These are phyloP conservation scores for Arabis alpina DNA, from an alignment of 345 rosid species.

Conservation along the genomic window DNA sequence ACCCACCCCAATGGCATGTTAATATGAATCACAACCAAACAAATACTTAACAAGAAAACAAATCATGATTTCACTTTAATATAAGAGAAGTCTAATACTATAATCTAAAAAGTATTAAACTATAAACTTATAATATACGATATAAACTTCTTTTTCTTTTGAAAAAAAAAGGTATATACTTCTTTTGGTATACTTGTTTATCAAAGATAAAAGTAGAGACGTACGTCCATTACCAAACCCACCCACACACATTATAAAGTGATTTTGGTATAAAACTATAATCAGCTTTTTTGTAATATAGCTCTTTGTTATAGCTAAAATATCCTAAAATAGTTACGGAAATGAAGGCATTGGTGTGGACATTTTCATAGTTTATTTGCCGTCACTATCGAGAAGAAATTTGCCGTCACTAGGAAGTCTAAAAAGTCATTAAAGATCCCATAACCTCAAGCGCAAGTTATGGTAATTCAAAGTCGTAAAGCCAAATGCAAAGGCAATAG, in stretches of 20 bases:
- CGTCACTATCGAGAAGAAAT: neutral
- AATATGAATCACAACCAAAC: constrained; percentile 26
- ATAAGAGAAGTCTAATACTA: constrained; percentile 9
- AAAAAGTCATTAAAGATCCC: constrained; percentile 36
- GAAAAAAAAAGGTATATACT: too few relatives aligned
- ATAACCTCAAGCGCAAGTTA: constrained; percentile 37
- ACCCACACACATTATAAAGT: constrained; percentile 26
- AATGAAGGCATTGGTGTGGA: constrained; percentile 18
- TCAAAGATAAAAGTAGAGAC: constrained; percentile 27
- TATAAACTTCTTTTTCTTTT: constrained; percentile 4
- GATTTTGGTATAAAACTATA: constrained; percentile 22
- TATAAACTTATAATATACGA: constrained; percentile 1
- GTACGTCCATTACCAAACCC: constrained; percentile 40
- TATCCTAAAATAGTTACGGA: neutral
- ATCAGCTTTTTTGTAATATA: constrained; percentile 28
- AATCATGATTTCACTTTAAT: constrained; percentile 7
- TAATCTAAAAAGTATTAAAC: neutral
- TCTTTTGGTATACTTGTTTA: neutral
- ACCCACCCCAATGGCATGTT: constrained; percentile 33
- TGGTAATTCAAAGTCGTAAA: constrained; percentile 41
- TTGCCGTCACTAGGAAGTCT: constrained; percentile 40
- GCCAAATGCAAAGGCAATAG: constrained; percentile 17
- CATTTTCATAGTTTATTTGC: constrained; percentile 12
- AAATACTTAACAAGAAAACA: neutral
- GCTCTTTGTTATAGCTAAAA: constrained; percentile 4